Evolutionary conservation across 2,329 filamentous ascomycete species (phyloP), one percentile per base, ranked within the genome.

Genomic region (Beauveria scarabaeidicola): DNA sequence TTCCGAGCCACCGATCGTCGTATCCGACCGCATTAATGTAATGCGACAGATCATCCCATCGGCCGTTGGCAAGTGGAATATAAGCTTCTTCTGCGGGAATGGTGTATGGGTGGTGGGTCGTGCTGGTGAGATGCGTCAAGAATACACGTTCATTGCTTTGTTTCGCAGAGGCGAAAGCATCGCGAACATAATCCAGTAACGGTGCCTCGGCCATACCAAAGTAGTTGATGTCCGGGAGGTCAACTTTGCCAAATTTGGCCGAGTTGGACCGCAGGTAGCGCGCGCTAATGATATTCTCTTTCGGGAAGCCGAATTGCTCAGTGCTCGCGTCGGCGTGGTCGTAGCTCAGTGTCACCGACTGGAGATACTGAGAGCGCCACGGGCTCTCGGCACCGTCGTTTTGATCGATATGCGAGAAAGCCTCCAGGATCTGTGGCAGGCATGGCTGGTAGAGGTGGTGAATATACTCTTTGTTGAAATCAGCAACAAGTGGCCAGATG

Each of bases 391-490:
- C 54, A 0, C 53, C 43, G 5, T 59, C 59, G 6, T 59, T 46
- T 2, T 59, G 43, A 1, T 54, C 61, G 13, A 66, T 63, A 1
- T 69, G 53, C 1, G 63, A 32, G 29, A 60, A 56, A 17, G 59
- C 59, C 44, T 71, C 73, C 51, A 75, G 57, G n/a, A 69, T 68
- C 9, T 74, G 66, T 6, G 74, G 63, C n/a, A 73, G 61, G n/a
- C 73, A 76, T 0, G 77, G 76, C 50, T 78, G 74, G 61, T 78
- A 78, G 21, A 77, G 67, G 57, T 76, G 71, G 36, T 76, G 69
- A 3, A 68, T 63, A 54, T 71, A 71, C 60, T 78, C 76, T 23
- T 70, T 67, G 46, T 78, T 77, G 57, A 75, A 75, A 36, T 78
- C 75, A 2, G 69, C 72, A 2, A 75, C 69, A 9, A 78, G 62